Evolutionary conservation across 768 basidiomycete genomes (phyloP), one percentile per base, ranked within the genome.

Genomic region (Rhizopogon vesiculosus): DNA sequence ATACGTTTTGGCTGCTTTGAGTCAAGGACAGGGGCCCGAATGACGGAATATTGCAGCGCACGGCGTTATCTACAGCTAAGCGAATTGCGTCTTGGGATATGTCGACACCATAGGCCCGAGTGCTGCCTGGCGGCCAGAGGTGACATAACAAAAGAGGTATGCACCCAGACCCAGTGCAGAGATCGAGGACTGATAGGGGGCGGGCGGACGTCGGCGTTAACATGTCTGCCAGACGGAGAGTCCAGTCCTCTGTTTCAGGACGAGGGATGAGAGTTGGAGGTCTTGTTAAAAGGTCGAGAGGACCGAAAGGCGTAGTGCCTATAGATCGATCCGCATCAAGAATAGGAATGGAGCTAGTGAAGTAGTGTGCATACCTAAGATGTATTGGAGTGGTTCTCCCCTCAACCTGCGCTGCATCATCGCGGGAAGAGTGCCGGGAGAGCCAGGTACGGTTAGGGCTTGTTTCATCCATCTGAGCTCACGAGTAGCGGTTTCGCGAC

Each of bases 131-230:
- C 15, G 84, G 81, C 72, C 83, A 82, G 45, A 84, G 70, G 60
- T 85, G 78, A 63, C 85, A 85, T 16, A 98, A 76, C n/a, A 92
- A 76, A 42, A 97, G 80, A 2, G 93, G 89, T 50, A 98, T 94
- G 68, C 93, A 94, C 13, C 90, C 96, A 0, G 92, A 83, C 45
- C 96, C 96, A 5, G 94, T 96, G 68, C 95, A 93, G 44, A 98
- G 82, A 72, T 99, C 96, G 33, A 98, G 76, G 28, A 95, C 70
- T 31, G 73, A 74, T 15, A 78, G 28, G 0, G 72, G 72, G 6
- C 58, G 54, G 5, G 43, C 18, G 4, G 39, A 46, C 15, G 69
- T 66, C 7, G 77, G 76, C 3, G 69, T 57, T 50, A 82, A 62
- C n/a, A 66, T 64, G 12, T 78, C 72, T 28, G 85, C 78, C 54